Conservation (phyloP, 2,329 filamentous ascomycete genomes). For the Paraphoma sp. region DNA sequence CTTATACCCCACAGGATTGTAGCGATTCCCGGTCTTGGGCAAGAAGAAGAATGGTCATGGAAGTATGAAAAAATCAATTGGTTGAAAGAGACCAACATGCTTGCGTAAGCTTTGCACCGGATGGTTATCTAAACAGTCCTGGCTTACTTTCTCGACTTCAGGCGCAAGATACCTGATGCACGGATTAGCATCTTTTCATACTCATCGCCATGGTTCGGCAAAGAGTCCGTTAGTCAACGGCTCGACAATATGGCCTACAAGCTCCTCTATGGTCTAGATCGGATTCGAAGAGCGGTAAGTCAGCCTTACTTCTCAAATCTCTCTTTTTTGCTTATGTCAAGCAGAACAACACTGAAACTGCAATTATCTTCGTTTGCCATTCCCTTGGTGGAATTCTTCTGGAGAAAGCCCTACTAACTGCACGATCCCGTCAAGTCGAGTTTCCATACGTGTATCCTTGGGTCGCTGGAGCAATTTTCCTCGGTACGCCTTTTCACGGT, state of each 20-base stretch:
- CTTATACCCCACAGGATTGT: conserved; percentile 26
- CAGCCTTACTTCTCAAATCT: background rate
- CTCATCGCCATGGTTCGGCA: conserved; percentile 39
- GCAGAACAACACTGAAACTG: conserved; percentile 24
- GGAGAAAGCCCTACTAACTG: conserved; percentile 25
- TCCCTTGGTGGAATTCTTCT: conserved; percentile 38
- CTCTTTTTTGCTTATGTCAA: conserved; percentile 5
- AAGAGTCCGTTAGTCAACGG: conserved; percentile 32
- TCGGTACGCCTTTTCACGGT: conserved; percentile 28
- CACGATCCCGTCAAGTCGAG: conserved; percentile 18
- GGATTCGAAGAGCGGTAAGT: conserved; percentile 21
- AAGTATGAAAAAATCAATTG: conserved; percentile 31
- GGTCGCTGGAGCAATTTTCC: conserved; percentile 29
- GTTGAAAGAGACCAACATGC: conserved; percentile 39
- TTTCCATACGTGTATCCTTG: conserved; percentile 27
- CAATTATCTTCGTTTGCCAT: conserved; percentile 40
- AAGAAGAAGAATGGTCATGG: conserved; percentile 39
- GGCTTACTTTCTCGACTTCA: background rate
- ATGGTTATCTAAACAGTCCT: no score
- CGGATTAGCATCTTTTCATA: conserved; percentile 40
- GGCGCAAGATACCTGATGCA: conserved; percentile 28
- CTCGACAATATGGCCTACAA: conserved; percentile 34
- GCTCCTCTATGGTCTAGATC: conserved; percentile 26
- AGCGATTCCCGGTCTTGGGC: conserved; percentile 39
- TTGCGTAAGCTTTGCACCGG: conserved; percentile 9